Evolutionary conservation across 306 rosid genomes (phyloP), one percentile per base, ranked within the genome.

Genomic region (Boehmeria nivea): DNA sequence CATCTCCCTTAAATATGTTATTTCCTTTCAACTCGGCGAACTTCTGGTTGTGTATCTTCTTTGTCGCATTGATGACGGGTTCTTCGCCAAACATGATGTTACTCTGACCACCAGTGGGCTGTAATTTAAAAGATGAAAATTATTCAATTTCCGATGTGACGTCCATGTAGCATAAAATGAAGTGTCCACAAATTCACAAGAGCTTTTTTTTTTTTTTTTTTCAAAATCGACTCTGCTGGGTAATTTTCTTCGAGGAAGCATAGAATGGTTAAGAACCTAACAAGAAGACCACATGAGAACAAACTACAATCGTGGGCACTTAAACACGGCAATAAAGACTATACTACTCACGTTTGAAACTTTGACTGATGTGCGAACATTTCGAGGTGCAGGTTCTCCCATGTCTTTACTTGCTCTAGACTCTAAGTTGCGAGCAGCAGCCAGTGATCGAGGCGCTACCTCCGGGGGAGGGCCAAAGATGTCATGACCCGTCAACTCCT

Each of bases 71-170:
- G 52, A 54, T 53, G 17, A 61, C 72, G 12, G 96, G 96, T 55
- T 85, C 87, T 46, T 91, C 98, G 6, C 83, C 72, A 39, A 91
- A 84, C 76, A 91, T 66, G 63, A 87, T 82, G 59, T 87, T 87
- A 58, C 95, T 91, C 75, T 82, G 98, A 21, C 98, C 96, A 39
- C 98, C 98, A 7, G 98, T 95, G 67, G 91, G 98, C 98, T 91
- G 56, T 28, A 15, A 62, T 48, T 18, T 6, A 8, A 45, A 36
- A 43, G 22, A 42, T 6, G 13, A 33, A 42, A 23, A 10, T 31
- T 31, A 4, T 31, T 31, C 36, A 31, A 10, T 31, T n/a, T n/a
- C n/a, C n/a, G n/a, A n/a, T n/a, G n/a, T n/a, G n/a, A n/a, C n/a
- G n/a, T n/a, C n/a, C n/a, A n/a, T n/a, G n/a, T n/a, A n/a, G n/a